Evolutionary conservation across 2,329 filamentous ascomycete genomes (phyloP), one percentile per base, ranked within the genome.

Genomic region (Sporothrix brasiliensis): DNA sequence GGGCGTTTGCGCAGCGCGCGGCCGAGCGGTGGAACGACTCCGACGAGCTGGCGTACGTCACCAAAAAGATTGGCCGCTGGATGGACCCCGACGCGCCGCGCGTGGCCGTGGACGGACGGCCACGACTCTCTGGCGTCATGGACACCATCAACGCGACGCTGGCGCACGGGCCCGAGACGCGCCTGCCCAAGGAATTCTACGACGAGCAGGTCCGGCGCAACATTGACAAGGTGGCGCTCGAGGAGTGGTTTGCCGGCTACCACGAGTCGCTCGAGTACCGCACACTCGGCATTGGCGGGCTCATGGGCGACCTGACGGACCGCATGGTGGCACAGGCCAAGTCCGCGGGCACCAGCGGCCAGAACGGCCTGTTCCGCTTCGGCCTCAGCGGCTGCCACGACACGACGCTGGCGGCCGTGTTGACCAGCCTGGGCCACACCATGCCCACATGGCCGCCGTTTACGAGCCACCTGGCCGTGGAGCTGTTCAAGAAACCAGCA

Each of bases 161-260:
- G 14, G 94, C 94, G 2, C 95, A 98, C 78, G 92, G 92, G 0
- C 87, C 91, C 0, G 86, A 87, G 13, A 97, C 94, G 0, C 88
- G 86, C 60, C 85, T 98, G 2, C 95, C 95, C 0, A 83, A 85
- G 11, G 91, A 93, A 73, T 98, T 99, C 79, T 98, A 98, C 80
- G 93, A 97, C 77, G 78, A 85, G 21, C 90, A 89, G 76, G 88
- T 86, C 4, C 85, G 88, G 66, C 83, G 84, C 3, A 91, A 93
- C 72, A 87, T 95, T 70, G 83, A 89, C 70, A 91, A 88, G 78
- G 90, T 97, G 71, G 88, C 87, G 39, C 89, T 94, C 0, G 94
- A 99, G 76, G 95, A 98, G 81, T 98, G 95, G 95, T 98, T 91
- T 79, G 83, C 87, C 24, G 94, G 95, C 2, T 98, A 96, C 79